Conservation (phyloP, 306 rosid genomes). For the Vigna unguiculata region DNA sequence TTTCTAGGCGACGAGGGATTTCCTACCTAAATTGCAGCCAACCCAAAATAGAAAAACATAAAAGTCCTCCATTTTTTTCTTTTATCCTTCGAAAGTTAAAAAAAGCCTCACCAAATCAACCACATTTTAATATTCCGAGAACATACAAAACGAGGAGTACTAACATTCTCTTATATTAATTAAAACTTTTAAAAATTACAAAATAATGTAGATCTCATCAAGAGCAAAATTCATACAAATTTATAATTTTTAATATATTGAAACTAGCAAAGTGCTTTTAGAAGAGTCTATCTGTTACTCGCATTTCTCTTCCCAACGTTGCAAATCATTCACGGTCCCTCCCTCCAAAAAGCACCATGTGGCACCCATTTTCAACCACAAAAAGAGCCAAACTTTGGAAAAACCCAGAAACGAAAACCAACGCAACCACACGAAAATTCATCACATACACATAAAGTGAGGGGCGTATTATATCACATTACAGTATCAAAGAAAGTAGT, state of each 20-base stretch:
- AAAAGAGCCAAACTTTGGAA: slow-evolving; percentile 20
- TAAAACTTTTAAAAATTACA: too few relatives aligned
- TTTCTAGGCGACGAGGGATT: too few relatives aligned
- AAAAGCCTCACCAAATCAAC: neutral
- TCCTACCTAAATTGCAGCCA: neutral
- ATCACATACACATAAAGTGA: neutral
- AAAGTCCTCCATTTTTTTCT: too few relatives aligned
- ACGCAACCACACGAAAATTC: slow-evolving; percentile 11
- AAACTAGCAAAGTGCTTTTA: too few relatives aligned
- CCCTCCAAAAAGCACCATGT: slow-evolving; percentile 7
- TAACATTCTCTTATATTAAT: too few relatives aligned
- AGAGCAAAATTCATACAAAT: too few relatives aligned
- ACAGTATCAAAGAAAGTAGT: neutral
- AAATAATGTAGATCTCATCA: too few relatives aligned
- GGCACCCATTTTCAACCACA: too few relatives aligned
- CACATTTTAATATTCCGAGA: neutral
- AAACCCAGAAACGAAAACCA: slow-evolving; percentile 40
- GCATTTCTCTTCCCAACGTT: neutral
- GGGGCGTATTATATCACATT: neutral
- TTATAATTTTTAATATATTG: too few relatives aligned
- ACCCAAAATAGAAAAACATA: neutral
- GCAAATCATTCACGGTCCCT: slow-evolving; percentile 20
- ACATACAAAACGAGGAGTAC: too few relatives aligned
- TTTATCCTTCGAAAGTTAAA: neutral
- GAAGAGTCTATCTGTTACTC: too few relatives aligned